These are phyloP conservation scores for Wickerhamiella kazuoi DNA, from an alignment of 805 yeast species.

Conservation along the genomic window DNA sequence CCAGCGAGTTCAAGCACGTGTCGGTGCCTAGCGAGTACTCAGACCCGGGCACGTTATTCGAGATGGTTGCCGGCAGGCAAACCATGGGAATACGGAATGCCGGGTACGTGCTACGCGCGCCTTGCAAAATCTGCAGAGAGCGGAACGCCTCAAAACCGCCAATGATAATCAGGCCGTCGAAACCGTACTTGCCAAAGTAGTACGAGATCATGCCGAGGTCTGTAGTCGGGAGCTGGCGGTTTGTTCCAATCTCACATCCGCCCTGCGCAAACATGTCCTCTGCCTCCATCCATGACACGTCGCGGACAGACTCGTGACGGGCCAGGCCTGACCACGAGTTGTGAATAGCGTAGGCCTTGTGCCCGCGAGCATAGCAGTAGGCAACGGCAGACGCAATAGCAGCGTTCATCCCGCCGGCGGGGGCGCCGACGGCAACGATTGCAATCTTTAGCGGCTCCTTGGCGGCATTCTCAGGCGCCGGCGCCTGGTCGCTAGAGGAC, in stretches of 20 bases:
- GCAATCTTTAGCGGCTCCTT: conserved; percentile 56
- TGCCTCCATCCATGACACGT: conserved; percentile 66
- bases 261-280: conserved; percentile 80
- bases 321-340: conserved; percentile 88
- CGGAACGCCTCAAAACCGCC: conserved; percentile 98
- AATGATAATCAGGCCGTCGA: conserved; percentile 77
- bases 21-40: conserved; percentile 91
- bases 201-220: conserved; percentile 86
- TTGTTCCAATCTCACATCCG: conserved; percentile 95
- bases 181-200: conserved; percentile 71
- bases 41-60: conserved; percentile 98
- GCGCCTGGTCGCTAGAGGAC: conserved; percentile 48
- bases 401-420: conserved; percentile 90
- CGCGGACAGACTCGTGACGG: conserved; percentile 68
- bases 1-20: conserved; percentile 82
- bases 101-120: conserved; percentile 65
- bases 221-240: conserved; percentile 63
- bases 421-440: conserved; percentile 86
- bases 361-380: conserved; percentile 80
- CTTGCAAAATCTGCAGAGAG: conserved; percentile 63
- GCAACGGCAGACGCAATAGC: conserved; percentile 82
- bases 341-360: conserved; percentile 73
- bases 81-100: conserved; percentile 89
- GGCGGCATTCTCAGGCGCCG: conserved; percentile 39
- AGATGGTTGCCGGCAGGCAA: conserved; percentile 84